Conservation (phyloP, 2,329 filamentous ascomycete genomes). For the Monosporascus ibericus region DNA sequence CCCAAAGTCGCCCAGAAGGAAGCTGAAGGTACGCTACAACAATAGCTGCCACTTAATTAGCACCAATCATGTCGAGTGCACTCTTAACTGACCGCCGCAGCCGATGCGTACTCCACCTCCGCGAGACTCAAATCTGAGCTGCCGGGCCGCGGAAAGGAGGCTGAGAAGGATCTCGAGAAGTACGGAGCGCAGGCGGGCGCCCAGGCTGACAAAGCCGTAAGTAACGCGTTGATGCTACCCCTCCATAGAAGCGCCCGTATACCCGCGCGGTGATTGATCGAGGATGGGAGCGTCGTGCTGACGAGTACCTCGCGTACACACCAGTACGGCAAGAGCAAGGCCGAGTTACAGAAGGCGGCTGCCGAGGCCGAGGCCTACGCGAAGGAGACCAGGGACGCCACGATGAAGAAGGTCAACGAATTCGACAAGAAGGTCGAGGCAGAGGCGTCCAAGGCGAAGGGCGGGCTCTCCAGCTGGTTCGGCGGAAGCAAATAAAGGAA, state of each 20-base stretch:
- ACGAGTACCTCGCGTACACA: background rate
- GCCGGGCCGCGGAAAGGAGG: constrained; percentile 55
- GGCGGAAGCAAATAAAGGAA: constrained; percentile 49
- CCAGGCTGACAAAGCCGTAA: constrained; percentile 64
- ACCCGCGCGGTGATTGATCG: too few species aligned
- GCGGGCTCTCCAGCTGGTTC: constrained; percentile 80
- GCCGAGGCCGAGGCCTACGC: constrained; percentile 52
- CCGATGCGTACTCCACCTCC: constrained; percentile 67
- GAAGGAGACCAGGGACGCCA: constrained; percentile 57
- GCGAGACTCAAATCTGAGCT: constrained; percentile 61
- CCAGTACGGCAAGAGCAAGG: constrained; percentile 58
- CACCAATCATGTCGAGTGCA: too few species aligned
- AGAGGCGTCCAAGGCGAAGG: constrained; percentile 75
- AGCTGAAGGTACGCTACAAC: constrained; percentile 62
- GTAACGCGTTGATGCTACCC: constrained; percentile 23
- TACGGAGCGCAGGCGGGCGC: constrained; percentile 55
- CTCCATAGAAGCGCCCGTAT: too few species aligned
- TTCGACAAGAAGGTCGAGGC: constrained; percentile 79
- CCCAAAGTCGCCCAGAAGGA: constrained; percentile 80
- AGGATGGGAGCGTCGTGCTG: background rate
- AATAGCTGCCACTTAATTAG: too few species aligned
- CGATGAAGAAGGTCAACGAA: constrained; percentile 70
- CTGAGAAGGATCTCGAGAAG: constrained; percentile 58
- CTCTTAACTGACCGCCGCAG: constrained; percentile 37
- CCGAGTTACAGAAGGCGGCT: constrained; percentile 56